phyloP scores from a whole-genome alignment of 441 rosid genomes.

The Pelargonium cotyledonis region DNA sequence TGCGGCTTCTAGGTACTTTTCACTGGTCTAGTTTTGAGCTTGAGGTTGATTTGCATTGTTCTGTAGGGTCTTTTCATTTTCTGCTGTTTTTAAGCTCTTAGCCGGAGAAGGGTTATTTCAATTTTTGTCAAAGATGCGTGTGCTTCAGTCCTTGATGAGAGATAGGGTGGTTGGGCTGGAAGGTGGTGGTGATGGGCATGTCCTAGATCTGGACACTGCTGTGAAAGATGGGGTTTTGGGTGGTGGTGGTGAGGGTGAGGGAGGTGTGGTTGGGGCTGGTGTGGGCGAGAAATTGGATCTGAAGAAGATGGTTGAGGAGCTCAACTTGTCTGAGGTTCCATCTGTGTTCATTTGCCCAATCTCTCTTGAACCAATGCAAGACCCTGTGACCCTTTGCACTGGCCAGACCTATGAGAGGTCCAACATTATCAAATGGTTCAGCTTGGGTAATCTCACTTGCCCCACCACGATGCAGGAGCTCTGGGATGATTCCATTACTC shows the following conservation, averaged over 20 bases:
- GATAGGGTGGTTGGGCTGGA: constrained; percentile 40
- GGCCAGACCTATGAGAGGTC: constrained; percentile 90
- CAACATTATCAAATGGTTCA: constrained; percentile 82
- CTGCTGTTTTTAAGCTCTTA: too few species aligned
- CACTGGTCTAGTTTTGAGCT: constrained; percentile 24
- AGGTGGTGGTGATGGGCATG: constrained; percentile 51
- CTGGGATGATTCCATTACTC: constrained; percentile 81
- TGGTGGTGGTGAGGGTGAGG: constrained; percentile 33
- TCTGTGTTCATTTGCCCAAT: constrained; percentile 90
- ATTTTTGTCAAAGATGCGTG: constrained; percentile 38
- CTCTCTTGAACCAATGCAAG: constrained; percentile 86
- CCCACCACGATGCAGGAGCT: constrained; percentile 98
- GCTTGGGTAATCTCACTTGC: constrained; percentile 71
- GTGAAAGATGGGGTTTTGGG: constrained; percentile 79
- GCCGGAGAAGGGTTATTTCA: constrained; percentile 13
- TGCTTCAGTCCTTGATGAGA: constrained; percentile 40
- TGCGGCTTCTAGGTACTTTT: constrained; percentile 28
- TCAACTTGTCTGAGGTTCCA: constrained; percentile 59
- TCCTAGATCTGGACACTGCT: constrained; percentile 78
- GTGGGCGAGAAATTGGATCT: constrained; percentile 65
- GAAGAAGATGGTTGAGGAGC: constrained; percentile 71
- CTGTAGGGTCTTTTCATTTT: background rate
- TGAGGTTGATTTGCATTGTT: constrained; percentile 18
- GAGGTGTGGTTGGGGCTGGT: constrained; percentile 28
- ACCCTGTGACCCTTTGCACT: constrained; percentile 87